Conservation (phyloP, 1,284 basidiomycete genomes). For the Dichomitus squalens region DNA sequence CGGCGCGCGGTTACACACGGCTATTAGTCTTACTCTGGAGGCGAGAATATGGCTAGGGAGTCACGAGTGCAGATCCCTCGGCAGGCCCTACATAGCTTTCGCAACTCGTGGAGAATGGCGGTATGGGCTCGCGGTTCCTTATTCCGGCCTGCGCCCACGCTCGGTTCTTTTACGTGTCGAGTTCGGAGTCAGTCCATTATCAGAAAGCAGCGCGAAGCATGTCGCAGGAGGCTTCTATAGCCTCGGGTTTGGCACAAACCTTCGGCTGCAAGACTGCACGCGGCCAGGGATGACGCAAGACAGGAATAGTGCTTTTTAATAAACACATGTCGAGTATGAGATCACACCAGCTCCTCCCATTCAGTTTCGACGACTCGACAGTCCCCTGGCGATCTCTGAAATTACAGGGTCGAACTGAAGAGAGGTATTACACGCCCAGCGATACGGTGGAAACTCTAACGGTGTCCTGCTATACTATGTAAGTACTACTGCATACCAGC, state of each 20-base stretch:
- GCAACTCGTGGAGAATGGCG: too few species aligned
- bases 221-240: background rate
- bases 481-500: too few species aligned
- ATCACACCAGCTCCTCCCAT: background rate
- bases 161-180: constrained; percentile 3
- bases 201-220: background rate
- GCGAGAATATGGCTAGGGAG: too few species aligned
- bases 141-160: background rate
- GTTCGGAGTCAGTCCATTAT: background rate
- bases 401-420: too few species aligned
- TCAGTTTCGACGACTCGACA: too few species aligned
- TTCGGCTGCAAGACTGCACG: background rate
- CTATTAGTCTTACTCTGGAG: too few species aligned
- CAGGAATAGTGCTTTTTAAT: constrained; percentile 1
- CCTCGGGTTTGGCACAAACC: background rate
- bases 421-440: too few species aligned
- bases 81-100: too few species aligned
- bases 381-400: too few species aligned
- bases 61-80: background rate
- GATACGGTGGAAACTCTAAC: too few species aligned
- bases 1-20: too few species aligned
- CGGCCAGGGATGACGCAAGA: background rate
- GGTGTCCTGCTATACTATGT: too few species aligned
- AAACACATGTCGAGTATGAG: background rate
- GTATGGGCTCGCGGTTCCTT: background rate